These are phyloP conservation scores for Mycogone perniciosa DNA, from an alignment of 2,329 filamentous ascomycete genomes.

Conservation along the genomic window DNA sequence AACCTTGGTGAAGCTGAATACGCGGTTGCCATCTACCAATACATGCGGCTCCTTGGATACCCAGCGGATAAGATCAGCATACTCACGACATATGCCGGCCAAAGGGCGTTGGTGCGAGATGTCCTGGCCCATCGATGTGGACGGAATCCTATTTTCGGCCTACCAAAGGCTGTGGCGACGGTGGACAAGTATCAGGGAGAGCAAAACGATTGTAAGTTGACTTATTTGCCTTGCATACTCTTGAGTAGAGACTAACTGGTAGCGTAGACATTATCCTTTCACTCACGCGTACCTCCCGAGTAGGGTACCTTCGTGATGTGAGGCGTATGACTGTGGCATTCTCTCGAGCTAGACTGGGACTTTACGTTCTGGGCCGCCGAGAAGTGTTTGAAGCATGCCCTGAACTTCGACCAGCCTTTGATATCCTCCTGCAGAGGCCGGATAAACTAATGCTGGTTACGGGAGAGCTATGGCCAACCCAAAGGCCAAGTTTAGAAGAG, in stretches of 20 bases:
- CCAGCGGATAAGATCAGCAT: conserved; percentile 79
- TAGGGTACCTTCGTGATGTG: conserved; percentile 89
- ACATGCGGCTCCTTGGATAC: conserved; percentile 94
- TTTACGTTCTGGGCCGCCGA: conserved; percentile 86
- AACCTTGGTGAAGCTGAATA: conserved; percentile 97
- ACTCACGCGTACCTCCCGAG: conserved; percentile 77
- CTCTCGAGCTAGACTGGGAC: conserved; percentile 81
- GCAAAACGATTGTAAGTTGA: conserved; percentile 87
- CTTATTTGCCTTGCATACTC: background rate
- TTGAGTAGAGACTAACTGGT: conserved; percentile 17
- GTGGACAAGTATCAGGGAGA: conserved; percentile 99
- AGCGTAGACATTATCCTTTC: conserved; percentile 83
- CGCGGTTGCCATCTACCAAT: conserved; percentile 89
- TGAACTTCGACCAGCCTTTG: conserved; percentile 83
- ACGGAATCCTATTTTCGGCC: conserved; percentile 75
- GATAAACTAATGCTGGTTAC: conserved; percentile 77
- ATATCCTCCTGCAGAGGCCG: conserved; percentile 66
- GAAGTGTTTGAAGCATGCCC: conserved; percentile 84
- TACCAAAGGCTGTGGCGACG: conserved; percentile 85
- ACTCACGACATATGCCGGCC: conserved; percentile 87
- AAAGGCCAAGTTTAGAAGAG: conserved; percentile 43
- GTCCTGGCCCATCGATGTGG: conserved; percentile 79
- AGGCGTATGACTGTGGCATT: conserved; percentile 90
- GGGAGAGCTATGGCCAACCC: conserved; percentile 77
- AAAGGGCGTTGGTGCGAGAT: conserved; percentile 80